Evolutionary conservation across 2,329 filamentous ascomycete genomes (phyloP).

Genomic region (Alternaria angustiovoidea): DNA sequence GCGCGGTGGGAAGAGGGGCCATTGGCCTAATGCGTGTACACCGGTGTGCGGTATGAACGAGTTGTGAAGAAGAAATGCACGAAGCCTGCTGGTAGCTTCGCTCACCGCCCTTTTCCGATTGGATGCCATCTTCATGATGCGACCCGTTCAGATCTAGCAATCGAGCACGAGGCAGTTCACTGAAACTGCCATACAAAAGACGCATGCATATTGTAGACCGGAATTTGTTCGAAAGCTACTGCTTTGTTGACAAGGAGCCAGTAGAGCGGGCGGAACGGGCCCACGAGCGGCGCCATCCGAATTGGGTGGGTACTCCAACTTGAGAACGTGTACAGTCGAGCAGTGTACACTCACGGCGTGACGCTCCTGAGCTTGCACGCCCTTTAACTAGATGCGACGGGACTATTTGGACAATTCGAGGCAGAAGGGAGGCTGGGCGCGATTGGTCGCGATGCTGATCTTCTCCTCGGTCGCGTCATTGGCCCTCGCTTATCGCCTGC

Average conservation of each 20-base stretch:
- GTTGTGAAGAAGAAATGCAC: conserved; percentile 13
- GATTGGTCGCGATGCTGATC: not conserved
- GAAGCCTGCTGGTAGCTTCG: conserved; percentile 6
- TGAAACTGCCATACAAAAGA: not conserved
- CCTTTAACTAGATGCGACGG: too few relatives aligned
- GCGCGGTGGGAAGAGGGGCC: conserved; percentile 6
- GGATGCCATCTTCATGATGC: conserved; percentile 7
- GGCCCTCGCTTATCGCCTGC: conserved; percentile 13
- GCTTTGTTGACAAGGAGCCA: not conserved
- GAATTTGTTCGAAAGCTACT: not conserved
- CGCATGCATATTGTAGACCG: not conserved
- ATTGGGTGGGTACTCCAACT: not conserved
- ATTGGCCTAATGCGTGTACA: conserved; percentile 8
- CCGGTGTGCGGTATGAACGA: conserved; percentile 8
- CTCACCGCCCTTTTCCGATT: conserved; percentile 37
- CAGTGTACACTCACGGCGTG: not conserved
- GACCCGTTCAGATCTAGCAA: not conserved
- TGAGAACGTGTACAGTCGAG: not conserved
- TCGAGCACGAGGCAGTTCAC: not conserved
- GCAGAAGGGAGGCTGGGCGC: not conserved
- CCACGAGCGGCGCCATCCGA: not conserved
- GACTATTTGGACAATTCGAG: not conserved
- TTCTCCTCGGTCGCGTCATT: conserved; percentile 1
- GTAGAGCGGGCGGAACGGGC: not conserved
- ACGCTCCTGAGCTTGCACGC: not conserved